Evolutionary conservation across 768 basidiomycete genomes (phyloP), one percentile per base, ranked within the genome.

Genomic region (Termitomyces sp.): DNA sequence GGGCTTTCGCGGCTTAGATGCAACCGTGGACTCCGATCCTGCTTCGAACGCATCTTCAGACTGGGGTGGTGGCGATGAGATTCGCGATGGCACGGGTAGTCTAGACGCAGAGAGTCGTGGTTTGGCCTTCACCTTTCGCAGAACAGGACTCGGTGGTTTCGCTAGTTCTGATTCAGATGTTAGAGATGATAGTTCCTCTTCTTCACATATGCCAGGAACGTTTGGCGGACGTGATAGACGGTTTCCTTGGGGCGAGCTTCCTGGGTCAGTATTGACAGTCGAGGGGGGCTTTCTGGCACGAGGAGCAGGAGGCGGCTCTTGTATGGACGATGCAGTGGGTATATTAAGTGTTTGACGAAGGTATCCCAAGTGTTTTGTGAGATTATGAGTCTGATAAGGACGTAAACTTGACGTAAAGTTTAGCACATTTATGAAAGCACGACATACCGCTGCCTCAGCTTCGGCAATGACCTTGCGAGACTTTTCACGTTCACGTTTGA

Each of bases 401-500:
- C n/a, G 49, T 51, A 26, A 58, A 59, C 58, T 54, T 58, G 45
- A 58, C 50, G 62, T 55, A 58, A 63, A 53, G 28, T 49, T 56
- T 40, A 38, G 32, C 50, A 56, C 43, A 33, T 49, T 53, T 24
- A 13, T 49, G 6, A 42, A 46, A 54, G 54, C 28, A 50, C 32
- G 36, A 67, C 77, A 65, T 73, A 92, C 90, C 63, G 88, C 89
- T 59, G 80, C 73, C 69, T 92, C 91, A 42, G 89, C 80, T 64
- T 92, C 89, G 12, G 79, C 76, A 65, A 92, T 76, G 61, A 93
- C 70, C 68, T 81, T 85, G 64, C 81, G 76, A 18, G 88, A 87
- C 70, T 85, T 91, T 70, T 89, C 88, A 53, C 83, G 82, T 69
- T 92, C 91, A 66, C 83, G 84, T 75, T 88, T 91, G 58, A 93